A percentile compares a stretch with the other conserved stretches of the same genome.
Evolutionary conservation across 441 rosid genomes (phyloP).

Genomic region (Pelargonium myrrhifolium): DNA sequence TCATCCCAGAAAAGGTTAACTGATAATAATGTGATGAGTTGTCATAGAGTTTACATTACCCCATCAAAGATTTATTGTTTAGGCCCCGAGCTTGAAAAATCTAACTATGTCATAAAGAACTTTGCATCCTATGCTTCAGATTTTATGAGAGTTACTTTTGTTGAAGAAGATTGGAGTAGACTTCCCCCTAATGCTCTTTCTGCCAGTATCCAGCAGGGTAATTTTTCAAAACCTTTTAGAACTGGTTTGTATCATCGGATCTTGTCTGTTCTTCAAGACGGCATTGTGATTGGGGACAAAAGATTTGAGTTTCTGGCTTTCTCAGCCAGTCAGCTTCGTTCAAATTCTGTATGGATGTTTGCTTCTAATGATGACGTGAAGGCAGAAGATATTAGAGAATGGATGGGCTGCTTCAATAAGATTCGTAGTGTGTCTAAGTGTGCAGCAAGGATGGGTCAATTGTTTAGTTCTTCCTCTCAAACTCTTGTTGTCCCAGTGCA

Average conservation of each 20-base stretch:
- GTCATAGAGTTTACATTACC: conserved; percentile 75
- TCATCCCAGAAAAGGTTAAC: conserved; percentile 35
- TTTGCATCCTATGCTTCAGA: conserved; percentile 66
- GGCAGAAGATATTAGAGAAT: conserved; percentile 72
- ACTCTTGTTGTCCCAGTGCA: conserved; percentile 57
- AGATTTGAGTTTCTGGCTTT: conserved; percentile 82
- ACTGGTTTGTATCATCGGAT: conserved; percentile 64
- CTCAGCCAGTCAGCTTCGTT: conserved; percentile 88
- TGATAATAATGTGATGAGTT: conserved; percentile 55
- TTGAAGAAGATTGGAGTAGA: conserved; percentile 94
- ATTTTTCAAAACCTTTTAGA: conserved; percentile 58
- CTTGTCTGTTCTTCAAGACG: conserved; percentile 62
- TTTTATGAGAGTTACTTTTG: conserved; percentile 80
- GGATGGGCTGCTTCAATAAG: conserved; percentile 94
- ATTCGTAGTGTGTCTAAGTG: conserved; percentile 78
- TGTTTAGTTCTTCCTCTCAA: conserved; percentile 79
- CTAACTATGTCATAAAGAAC: conserved; percentile 75
- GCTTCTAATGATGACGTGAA: conserved; percentile 66
- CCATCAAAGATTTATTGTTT: conserved; percentile 77
- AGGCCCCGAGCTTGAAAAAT: conserved; percentile 88
- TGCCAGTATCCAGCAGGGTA: conserved; percentile 49
- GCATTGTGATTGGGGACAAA: conserved; percentile 64
- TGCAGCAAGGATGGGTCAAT: conserved; percentile 97
- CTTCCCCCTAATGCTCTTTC: conserved; percentile 63
- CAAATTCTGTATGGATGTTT: conserved; percentile 96